Evolutionary conservation across 2,329 filamentous ascomycete species (phyloP).

Genomic region (Fusarium circinatum): DNA sequence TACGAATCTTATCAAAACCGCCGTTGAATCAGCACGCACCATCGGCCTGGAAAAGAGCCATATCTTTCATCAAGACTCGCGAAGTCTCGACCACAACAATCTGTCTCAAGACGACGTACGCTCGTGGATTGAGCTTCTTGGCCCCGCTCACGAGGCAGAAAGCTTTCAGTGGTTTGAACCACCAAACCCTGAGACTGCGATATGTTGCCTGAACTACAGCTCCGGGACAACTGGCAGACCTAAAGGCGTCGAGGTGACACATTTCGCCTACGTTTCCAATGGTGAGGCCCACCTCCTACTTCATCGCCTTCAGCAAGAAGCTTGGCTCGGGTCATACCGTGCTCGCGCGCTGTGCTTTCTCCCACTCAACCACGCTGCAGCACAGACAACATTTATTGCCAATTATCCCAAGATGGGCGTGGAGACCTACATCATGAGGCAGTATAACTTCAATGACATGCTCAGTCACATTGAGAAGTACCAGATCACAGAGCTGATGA

Average conservation of each 20-base stretch:
- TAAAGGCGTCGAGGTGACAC: not conserved
- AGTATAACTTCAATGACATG: not conserved
- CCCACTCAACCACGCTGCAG: not conserved
- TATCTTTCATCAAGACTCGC: not conserved
- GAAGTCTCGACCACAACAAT: not conserved
- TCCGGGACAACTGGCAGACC: not conserved
- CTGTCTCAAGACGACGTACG: not conserved
- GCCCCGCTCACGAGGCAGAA: no score
- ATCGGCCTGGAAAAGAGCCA: not conserved
- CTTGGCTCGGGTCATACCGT: not conserved
- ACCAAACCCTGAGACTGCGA: not conserved
- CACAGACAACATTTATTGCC: not conserved
- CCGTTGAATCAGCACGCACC: not conserved
- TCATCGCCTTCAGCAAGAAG: not conserved
- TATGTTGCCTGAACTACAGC: not conserved
- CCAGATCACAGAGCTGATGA: not conserved
- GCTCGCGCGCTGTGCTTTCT: not conserved
- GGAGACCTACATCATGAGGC: not conserved
- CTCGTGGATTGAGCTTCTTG: not conserved
- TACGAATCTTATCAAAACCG: not conserved
- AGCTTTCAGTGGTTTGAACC: not conserved
- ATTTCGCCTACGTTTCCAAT: not conserved
- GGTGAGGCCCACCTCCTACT: not conserved
- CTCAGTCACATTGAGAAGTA: not conserved
- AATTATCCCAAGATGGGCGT: not conserved